Percentiles rank a stretch among this genome's conserved stretches.
Evolutionary conservation across 768 basidiomycete genomes (phyloP).

Genomic region (Hypholoma fasciculare): DNA sequence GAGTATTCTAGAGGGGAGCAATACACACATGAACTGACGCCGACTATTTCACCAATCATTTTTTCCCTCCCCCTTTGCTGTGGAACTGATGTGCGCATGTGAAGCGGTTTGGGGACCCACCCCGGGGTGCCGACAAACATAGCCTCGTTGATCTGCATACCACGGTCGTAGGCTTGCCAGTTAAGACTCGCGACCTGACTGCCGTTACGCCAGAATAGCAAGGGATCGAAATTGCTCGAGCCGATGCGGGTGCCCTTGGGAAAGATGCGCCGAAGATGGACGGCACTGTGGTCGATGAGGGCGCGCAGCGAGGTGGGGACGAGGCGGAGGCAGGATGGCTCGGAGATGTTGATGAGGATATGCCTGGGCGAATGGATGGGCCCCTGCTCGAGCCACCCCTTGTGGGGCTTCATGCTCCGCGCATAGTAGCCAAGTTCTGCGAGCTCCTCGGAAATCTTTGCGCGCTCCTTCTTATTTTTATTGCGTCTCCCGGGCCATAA

Average conservation of each 20-base stretch:
- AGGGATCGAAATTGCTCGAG: constrained; percentile 55
- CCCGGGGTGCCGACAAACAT: constrained; percentile 59
- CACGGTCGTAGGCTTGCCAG: constrained; percentile 61
- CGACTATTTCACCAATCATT: constrained; percentile 31
- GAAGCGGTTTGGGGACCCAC: constrained; percentile 53
- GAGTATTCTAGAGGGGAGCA: neutral
- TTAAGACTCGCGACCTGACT: constrained; percentile 60
- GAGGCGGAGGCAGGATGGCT: constrained; percentile 43
- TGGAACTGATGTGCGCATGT: constrained; percentile 12
- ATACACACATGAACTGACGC: constrained; percentile 44
- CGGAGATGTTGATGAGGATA: constrained; percentile 62
- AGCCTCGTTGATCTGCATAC: constrained; percentile 63
- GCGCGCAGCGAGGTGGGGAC: constrained; percentile 32
- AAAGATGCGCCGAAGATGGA: constrained; percentile 55
- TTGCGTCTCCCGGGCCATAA: constrained; percentile 7
- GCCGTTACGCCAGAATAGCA: constrained; percentile 55
- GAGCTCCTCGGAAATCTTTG: constrained; percentile 48
- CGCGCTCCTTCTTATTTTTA: constrained; percentile 18
- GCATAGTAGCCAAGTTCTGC: constrained; percentile 60
- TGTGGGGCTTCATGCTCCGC: constrained; percentile 59
- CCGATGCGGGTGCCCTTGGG: constrained; percentile 57
- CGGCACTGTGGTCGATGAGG: constrained; percentile 42
- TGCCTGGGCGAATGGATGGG: constrained; percentile 38
- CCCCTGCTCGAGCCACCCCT: constrained; percentile 50
- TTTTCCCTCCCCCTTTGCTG: constrained; percentile 7